Conservation (phyloP, 345 rosid species). For the Hypericum perforatum region DNA sequence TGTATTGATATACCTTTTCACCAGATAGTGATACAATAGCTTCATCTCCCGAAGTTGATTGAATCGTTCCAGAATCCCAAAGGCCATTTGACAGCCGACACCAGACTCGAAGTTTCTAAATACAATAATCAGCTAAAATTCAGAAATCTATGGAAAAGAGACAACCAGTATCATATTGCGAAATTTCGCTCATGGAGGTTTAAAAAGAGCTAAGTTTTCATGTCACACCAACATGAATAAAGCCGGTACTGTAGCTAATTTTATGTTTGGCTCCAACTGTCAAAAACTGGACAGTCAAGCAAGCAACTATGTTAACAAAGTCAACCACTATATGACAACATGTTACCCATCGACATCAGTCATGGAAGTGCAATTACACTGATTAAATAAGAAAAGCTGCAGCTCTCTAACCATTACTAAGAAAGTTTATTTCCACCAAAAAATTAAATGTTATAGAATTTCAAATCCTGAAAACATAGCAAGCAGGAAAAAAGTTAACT, state of each 20-base stretch:
- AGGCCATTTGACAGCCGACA: constrained; percentile 46
- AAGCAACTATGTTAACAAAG: too few species aligned
- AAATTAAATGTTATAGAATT: too few species aligned
- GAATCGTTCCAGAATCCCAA: constrained; percentile 76
- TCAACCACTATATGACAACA: too few species aligned
- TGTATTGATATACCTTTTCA: constrained; percentile 48
- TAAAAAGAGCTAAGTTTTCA: background rate
- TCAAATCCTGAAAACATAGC: background rate
- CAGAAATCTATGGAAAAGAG: background rate
- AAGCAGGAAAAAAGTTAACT: background rate
- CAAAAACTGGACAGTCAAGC: too few species aligned
- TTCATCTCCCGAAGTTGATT: constrained; percentile 59
- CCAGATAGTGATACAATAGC: constrained; percentile 48
- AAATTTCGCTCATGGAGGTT: background rate
- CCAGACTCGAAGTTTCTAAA: constrained; percentile 83
- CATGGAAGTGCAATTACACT: too few species aligned
- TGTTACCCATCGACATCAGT: too few species aligned
- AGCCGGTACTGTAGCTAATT: background rate
- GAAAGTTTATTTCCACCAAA: too few species aligned
- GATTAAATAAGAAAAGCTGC: too few species aligned
- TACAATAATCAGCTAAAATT: background rate
- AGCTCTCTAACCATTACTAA: too few species aligned
- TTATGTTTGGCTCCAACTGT: too few species aligned
- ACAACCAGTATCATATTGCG: background rate
- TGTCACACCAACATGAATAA: background rate